Evolutionary conservation across 352 stramenopile species (phyloP).

Genomic region (Sclerospora graminicola): DNA sequence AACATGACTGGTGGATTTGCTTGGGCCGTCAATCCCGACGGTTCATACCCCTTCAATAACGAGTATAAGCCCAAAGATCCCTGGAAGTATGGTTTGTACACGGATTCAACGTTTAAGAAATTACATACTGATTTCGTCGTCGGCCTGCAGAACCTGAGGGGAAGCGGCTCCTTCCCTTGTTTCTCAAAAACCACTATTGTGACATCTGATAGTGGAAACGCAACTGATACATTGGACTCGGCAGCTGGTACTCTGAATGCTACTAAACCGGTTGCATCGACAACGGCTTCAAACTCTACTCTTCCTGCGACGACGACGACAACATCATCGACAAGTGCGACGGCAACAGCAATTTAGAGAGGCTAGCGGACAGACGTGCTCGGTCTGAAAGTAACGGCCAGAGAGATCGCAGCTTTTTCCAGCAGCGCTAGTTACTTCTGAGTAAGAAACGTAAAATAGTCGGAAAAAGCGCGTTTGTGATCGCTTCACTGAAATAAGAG

Average conservation of each 20-base stretch:
- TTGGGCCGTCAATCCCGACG: conserved; percentile 74
- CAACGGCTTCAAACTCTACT: conserved; percentile 6
- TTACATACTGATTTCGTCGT: conserved; percentile 69
- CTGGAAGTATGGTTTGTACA: conserved; percentile 70
- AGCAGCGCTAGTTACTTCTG: no score
- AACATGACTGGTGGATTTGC: conserved; percentile 71
- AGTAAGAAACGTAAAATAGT: conserved; percentile 24
- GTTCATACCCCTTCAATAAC: conserved; percentile 69
- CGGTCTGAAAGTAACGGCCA: conserved; percentile 6
- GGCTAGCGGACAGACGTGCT: conserved; percentile 2
- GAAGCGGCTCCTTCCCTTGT: conserved; percentile 65
- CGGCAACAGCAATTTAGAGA: conserved; percentile 19
- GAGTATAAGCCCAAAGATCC: conserved; percentile 43
- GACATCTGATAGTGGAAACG: conserved; percentile 20
- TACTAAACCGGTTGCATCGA: conserved; percentile 15
- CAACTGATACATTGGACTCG: conserved; percentile 19
- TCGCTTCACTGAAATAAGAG: background rate
- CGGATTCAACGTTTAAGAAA: conserved; percentile 42
- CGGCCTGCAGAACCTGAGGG: conserved; percentile 51
- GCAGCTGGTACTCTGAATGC: conserved; percentile 9
- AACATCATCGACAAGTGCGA: conserved; percentile 9
- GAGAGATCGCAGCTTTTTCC: no score
- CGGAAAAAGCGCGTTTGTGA: background rate
- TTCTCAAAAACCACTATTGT: conserved; percentile 32
- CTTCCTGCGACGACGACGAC: conserved; percentile 8